Evolutionary conservation across 2,329 filamentous ascomycete genomes (phyloP), one percentile per base, ranked within the genome.

Genomic region (Dothiorella sarmentorum): DNA sequence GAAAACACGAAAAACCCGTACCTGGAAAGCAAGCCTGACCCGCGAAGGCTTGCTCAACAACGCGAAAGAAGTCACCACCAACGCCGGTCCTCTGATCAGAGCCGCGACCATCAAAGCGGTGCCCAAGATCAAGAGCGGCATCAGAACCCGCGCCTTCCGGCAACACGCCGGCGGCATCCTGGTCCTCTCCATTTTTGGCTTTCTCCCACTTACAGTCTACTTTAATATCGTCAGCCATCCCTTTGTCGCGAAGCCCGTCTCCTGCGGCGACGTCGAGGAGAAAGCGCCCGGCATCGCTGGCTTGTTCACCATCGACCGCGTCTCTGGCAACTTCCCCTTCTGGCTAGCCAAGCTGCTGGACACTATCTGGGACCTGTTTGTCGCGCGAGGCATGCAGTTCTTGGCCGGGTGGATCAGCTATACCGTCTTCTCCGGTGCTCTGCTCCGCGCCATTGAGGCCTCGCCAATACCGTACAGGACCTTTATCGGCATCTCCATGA

Each of bases 321-420:
- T 64, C 1, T 67, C 60, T 40, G 69, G 68, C 1, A 35, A 29
- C 1, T 67, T 68, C n/a, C 55, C 66, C 0, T 74, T 74, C 43
- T 61, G 67, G 7, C 63, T 64, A 7, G 72, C 64, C 17, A 74
- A 75, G 49, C 61, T 66, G 3, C 68, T 75, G 20, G 71, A 73
- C 56, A 65, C 71, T 9, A 56, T 60, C 3, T 75, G 71, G 71
- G 72, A 74, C 55, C 60, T 73, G 10, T 10, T 22, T 1, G 45
- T 74, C n/a, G 71, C 69, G 2, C 63, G 70, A 6, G 70, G 71
- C 9, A 65, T 63, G 2, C 72, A 74, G 52, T 27, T 69, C 1
- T 7, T 71, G 1, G 66, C 70, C 10, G 70, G 65, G 60, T 66
- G 57, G 43, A 55, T 67, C 13, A 63, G 65, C 2, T 74, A 73